Evolutionary conservation across 73 alveolate genomes (phyloP).

Genomic region (Stentor coeruleus): DNA sequence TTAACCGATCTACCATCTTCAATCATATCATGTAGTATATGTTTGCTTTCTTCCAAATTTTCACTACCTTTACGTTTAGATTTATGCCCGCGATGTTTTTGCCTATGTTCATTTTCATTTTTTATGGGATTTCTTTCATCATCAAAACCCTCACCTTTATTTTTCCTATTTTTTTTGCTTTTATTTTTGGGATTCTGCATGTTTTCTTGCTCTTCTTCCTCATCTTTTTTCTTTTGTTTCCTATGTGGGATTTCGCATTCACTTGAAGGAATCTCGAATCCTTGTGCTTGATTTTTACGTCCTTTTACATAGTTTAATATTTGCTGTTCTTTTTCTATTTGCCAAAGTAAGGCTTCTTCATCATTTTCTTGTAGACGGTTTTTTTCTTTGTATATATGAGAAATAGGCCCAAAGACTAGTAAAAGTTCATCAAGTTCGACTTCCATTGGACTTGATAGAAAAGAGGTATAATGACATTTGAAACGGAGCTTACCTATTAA

Average conservation of each 20-base stretch:
- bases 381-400: background rate
- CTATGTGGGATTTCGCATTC: too few relatives aligned
- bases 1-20: too few relatives aligned
- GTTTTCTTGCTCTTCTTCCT: background rate
- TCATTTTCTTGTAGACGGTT: background rate
- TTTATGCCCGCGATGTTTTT: too few relatives aligned
- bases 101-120: too few relatives aligned
- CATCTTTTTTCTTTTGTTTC: too few relatives aligned
- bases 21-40: too few relatives aligned
- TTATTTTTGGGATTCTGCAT: background rate
- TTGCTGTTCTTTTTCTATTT: background rate
- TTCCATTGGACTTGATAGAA: constrained; percentile 26
- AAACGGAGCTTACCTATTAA: constrained; percentile 25
- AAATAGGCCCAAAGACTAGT: constrained; percentile 40
- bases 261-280: too few relatives aligned
- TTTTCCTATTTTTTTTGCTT: background rate
- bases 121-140: too few relatives aligned
- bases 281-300: too few relatives aligned
- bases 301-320: too few relatives aligned
- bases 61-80: background rate
- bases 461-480: background rate
- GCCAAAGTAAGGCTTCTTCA: background rate
- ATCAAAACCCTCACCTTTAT: too few relatives aligned
- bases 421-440: constrained; percentile 40
- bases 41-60: background rate